phyloP scores from a whole-genome alignment of 2,329 filamentous ascomycete species.

The Akanthomyces dipterigenus region DNA sequence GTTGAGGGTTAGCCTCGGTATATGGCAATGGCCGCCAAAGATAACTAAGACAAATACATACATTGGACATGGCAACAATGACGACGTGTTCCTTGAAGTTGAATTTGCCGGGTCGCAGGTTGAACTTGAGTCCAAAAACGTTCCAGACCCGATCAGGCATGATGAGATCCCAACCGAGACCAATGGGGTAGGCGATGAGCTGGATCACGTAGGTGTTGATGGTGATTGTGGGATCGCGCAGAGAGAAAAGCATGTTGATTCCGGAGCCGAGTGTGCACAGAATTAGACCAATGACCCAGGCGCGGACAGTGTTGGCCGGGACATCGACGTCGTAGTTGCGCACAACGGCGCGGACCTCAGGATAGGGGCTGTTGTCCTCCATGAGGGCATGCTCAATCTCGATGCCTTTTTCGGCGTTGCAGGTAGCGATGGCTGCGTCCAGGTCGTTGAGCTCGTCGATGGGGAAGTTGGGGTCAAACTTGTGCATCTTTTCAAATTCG shows the following conservation, averaged over 20 bases:
- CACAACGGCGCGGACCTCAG: constrained; percentile 60
- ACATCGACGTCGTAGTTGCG: constrained; percentile 59
- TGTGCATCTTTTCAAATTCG: constrained; percentile 53
- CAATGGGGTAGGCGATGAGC: constrained; percentile 54
- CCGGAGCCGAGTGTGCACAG: constrained; percentile 56
- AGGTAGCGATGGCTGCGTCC: constrained; percentile 47
- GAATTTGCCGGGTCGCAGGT: constrained; percentile 50
- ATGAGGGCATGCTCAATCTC: constrained; percentile 52
- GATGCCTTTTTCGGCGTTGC: constrained; percentile 49
- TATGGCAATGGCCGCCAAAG: constrained; percentile 3
- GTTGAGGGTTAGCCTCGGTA: not conserved
- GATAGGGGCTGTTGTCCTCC: constrained; percentile 61
- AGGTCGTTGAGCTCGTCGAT: constrained; percentile 55
- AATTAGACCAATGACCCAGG: constrained; percentile 55
- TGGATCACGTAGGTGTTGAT: constrained; percentile 58
- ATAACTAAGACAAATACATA: constrained; percentile 26
- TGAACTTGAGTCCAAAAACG: constrained; percentile 47
- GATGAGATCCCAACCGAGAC: constrained; percentile 46
- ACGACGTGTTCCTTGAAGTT: constrained; percentile 57
- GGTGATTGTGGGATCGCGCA: constrained; percentile 51
- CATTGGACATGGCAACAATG: constrained; percentile 59
- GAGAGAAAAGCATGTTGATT: constrained; percentile 54
- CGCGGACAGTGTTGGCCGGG: constrained; percentile 57
- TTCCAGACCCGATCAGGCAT: constrained; percentile 47
- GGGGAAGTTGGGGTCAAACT: constrained; percentile 59